A percentile compares a stretch with the other conserved stretches of the same genome.
Conservation (phyloP, 1,284 basidiomycete species). For the Mycena citricolor region DNA sequence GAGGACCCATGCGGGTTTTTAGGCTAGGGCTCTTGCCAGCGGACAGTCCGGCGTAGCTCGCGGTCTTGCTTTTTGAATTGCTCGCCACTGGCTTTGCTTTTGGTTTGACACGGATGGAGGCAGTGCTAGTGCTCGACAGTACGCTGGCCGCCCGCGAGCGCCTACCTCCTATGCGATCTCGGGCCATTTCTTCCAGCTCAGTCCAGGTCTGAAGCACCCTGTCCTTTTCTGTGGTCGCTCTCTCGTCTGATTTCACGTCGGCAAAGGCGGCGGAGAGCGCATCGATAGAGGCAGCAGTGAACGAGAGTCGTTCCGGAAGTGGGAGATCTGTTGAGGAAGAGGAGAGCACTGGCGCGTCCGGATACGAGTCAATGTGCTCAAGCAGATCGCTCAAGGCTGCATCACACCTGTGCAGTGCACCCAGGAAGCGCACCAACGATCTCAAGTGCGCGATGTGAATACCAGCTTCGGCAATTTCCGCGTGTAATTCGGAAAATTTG, state of each 20-base stretch:
- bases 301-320: slow-evolving; percentile 56
- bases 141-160: slow-evolving; percentile 66
- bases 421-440: slow-evolving; percentile 51
- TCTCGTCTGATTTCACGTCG: slow-evolving; percentile 50
- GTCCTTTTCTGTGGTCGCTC: slow-evolving; percentile 56
- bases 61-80: slow-evolving; percentile 36
- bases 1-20: no score
- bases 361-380: slow-evolving; percentile 79
- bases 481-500: slow-evolving; percentile 45
- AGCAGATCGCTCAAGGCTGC: slow-evolving; percentile 76
- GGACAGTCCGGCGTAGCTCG: slow-evolving; percentile 57
- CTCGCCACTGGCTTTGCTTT: slow-evolving; percentile 22
- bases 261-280: slow-evolving; percentile 43
- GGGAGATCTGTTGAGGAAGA: slow-evolving; percentile 47
- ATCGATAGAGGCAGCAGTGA: slow-evolving; percentile 54
- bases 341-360: slow-evolving; percentile 51
- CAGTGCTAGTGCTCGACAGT: slow-evolving; percentile 55
- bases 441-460: slow-evolving; percentile 51
- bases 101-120: no score
- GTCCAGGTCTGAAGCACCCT: slow-evolving; percentile 75
- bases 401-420: slow-evolving; percentile 58
- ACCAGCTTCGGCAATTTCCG: slow-evolving; percentile 54
- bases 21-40: no score
- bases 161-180: slow-evolving; percentile 58
- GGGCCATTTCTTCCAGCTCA: slow-evolving; percentile 77